These are phyloP conservation scores for Trematosphaeria pertusa DNA, from an alignment of 2,329 filamentous ascomycete genomes.

Conservation along the genomic window DNA sequence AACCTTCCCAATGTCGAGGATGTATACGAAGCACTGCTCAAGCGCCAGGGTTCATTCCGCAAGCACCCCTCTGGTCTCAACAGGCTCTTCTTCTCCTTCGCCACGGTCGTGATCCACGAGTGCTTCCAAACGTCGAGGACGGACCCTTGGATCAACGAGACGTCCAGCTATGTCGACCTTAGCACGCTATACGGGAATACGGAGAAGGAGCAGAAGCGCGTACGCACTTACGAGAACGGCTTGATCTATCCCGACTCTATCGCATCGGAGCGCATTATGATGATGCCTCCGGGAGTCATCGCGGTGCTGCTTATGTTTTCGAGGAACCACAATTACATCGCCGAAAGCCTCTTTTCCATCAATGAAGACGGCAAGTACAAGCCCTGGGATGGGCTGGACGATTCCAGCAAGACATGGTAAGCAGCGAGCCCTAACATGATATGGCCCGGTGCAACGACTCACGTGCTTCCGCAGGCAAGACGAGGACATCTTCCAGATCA, in stretches of 20 bases:
- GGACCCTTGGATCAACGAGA: constrained; percentile 67
- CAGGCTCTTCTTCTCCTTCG: constrained; percentile 74
- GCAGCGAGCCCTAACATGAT: too few relatives aligned
- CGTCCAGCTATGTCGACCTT: constrained; percentile 75
- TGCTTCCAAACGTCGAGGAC: constrained; percentile 67
- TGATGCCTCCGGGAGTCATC: constrained; percentile 72
- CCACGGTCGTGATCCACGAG: constrained; percentile 66
- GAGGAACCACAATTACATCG: constrained; percentile 82
- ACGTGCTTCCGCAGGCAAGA: constrained; percentile 45
- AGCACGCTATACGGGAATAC: constrained; percentile 75
- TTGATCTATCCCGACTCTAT: constrained; percentile 72
- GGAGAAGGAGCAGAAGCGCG: constrained; percentile 60
- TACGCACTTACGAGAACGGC: constrained; percentile 62
- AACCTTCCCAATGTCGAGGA: constrained; percentile 63
- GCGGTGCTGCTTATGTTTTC: constrained; percentile 71
- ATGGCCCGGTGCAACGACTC: too few relatives aligned
- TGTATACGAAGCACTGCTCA: constrained; percentile 68
- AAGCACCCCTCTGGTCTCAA: constrained; percentile 74
- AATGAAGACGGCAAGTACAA: constrained; percentile 81
- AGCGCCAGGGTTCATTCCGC: constrained; percentile 63
- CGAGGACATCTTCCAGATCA: constrained; percentile 55
- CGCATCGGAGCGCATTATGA: constrained; percentile 66
- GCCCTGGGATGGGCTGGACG: constrained; percentile 59
- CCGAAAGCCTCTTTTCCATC: constrained; percentile 75
- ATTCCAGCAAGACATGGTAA: constrained; percentile 29